phyloP scores from a whole-genome alignment of 2,329 filamentous ascomycete genomes.

The Talaromyces funiculosus region DNA sequence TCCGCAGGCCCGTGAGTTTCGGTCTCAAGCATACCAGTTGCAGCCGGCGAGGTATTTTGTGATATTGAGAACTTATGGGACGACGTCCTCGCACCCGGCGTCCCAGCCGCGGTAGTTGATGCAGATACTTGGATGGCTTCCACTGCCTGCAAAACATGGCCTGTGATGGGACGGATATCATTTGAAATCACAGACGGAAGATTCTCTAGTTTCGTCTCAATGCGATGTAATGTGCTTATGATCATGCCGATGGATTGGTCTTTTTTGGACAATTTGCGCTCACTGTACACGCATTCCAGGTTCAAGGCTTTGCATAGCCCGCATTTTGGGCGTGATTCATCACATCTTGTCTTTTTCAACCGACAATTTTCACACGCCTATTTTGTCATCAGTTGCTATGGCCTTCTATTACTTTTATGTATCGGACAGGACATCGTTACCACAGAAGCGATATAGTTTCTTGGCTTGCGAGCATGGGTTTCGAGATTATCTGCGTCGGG shows the following conservation, averaged over 20 bases:
- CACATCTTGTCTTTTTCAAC: constrained; percentile 51
- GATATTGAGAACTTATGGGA: constrained; percentile 8
- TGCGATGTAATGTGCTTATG: constrained; percentile 49
- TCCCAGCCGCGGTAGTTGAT: not conserved
- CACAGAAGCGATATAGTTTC: constrained; percentile 37
- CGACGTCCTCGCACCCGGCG: constrained; percentile 6
- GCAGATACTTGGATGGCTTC: constrained; percentile 15
- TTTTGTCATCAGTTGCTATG: not conserved
- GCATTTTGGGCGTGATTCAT: constrained; percentile 50
- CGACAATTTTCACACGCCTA: constrained; percentile 52
- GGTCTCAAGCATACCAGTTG: constrained; percentile 24
- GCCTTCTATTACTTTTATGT: not conserved
- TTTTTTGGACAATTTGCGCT: constrained; percentile 43
- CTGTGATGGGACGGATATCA: constrained; percentile 29
- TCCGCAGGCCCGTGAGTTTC: constrained; percentile 25
- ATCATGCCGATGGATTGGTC: constrained; percentile 51
- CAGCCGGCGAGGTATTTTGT: constrained; percentile 24
- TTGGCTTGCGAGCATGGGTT: constrained; percentile 26
- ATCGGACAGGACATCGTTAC: not conserved
- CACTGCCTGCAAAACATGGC: constrained; percentile 20
- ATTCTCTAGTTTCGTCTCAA: constrained; percentile 50
- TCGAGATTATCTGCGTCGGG: constrained; percentile 15
- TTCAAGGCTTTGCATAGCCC: constrained; percentile 47
- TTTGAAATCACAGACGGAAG: constrained; percentile 32
- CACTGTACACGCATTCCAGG: constrained; percentile 48